Evolutionary conservation across 257 asterid genomes (phyloP), one percentile per base, ranked within the genome.

Genomic region (Handroanthus guayacan): DNA sequence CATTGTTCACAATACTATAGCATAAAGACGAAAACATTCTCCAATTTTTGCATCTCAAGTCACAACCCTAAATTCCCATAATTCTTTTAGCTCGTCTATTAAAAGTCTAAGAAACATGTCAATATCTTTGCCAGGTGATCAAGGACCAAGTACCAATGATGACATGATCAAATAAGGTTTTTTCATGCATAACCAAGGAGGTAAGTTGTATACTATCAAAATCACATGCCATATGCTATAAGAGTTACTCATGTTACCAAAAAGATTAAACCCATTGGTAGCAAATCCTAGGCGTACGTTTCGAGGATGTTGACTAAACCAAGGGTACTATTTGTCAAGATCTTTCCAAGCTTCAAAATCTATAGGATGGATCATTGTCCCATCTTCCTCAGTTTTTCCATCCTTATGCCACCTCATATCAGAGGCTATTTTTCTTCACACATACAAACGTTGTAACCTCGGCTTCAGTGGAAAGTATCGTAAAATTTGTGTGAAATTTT

Each of bases 381-480:
- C 68, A 34, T 36, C 44, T 17, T 69, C 75, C 18, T 80, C 38
- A 34, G 44, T 1, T 11, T n/a, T 3, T 4, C 37, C 41, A 2
- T 75, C 50, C 5, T 75, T 52, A 60, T 76, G 75, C 81, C 81
- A 72, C 48, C 75, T 71, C 68, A 69, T 75, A 18, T 44, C 18
- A 9, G 10, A 1, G 0, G 78, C 50, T 2, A 7, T 71, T 2
- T 55, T 39, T n/a, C 48, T 43, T 3, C 18, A 37, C 44, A 71
- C 44, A 57, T 48, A 75, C 2, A 75, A 43, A 3, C 20, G 0
- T 58, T 61, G 69, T 4, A 75, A 52, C 16, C 74, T 51, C 9
- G 64, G 52, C 25, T 39, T 80, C 5, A 80, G 2, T 20, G 50
- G 66, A 36, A 63, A 63, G 39, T 63, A 63, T 36, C 39, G 17